Conservation (phyloP, 306 rosid species). For the Cajanus cajan region DNA sequence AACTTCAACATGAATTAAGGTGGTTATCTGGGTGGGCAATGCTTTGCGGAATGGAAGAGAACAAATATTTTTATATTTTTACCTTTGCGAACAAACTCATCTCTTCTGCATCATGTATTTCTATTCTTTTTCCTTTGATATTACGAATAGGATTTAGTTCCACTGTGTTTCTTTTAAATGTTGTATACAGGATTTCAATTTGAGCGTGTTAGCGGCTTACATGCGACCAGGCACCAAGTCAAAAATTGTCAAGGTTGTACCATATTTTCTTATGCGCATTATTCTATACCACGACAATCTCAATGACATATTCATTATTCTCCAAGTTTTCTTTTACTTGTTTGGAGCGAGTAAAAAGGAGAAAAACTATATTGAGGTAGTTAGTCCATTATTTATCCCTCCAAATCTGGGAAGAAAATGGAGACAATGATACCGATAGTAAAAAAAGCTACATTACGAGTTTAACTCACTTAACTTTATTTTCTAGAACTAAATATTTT, state of each 20-base stretch:
- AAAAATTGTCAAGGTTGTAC: conserved; percentile 71
- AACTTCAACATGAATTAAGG: background rate
- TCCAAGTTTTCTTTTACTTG: background rate
- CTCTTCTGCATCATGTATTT: background rate
- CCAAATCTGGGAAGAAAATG: conserved; percentile 11
- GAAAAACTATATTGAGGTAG: background rate
- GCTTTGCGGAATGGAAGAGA: conserved; percentile 6
- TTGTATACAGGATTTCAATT: conserved; percentile 69
- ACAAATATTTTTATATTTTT: background rate
- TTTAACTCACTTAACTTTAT: conserved; percentile 11
- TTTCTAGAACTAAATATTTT: conserved; percentile 8
- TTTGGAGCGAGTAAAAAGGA: conserved; percentile 1
- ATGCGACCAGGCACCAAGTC: conserved; percentile 73
- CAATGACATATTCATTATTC: background rate
- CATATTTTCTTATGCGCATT: conserved; percentile 25
- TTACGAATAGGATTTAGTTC: background rate
- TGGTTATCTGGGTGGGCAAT: background rate
- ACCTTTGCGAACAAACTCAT: background rate
- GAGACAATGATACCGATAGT: background rate
- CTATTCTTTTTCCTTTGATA: background rate
- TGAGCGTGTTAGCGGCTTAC: conserved; percentile 81
- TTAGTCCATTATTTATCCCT: background rate
- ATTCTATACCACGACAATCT: background rate
- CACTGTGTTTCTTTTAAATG: conserved; percentile 13
- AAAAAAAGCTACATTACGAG: background rate